Conservation (phyloP, 176 grass and related monocot species). For the Eleusine coracana region DNA sequence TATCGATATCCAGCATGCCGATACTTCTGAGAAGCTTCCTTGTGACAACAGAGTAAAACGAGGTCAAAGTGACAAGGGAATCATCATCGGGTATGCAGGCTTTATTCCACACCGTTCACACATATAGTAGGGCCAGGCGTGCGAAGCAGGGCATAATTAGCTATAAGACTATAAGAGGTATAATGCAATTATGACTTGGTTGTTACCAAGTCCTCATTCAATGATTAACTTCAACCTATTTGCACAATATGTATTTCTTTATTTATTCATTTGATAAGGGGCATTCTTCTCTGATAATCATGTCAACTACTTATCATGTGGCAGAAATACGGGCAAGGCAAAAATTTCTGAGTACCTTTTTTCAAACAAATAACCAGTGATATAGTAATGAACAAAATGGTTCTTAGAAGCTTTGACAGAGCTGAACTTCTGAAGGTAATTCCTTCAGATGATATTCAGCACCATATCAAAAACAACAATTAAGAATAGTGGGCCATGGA, state of each 20-base stretch:
- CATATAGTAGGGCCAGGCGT: slow-evolving; percentile 31
- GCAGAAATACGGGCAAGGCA: neutral
- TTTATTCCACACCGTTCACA: slow-evolving; percentile 34
- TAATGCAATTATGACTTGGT: slow-evolving; percentile 10
- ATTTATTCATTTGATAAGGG: slow-evolving; percentile 9
- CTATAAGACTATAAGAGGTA: neutral
- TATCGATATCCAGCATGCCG: slow-evolving; percentile 3
- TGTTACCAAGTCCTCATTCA: slow-evolving; percentile 14
- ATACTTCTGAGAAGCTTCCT: slow-evolving; percentile 27
- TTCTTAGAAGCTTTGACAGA: slow-evolving; percentile 1
- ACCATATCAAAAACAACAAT: slow-evolving; percentile 20
- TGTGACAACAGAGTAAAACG: slow-evolving; percentile 22
- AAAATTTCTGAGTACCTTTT: neutral
- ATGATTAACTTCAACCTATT: slow-evolving; percentile 29
- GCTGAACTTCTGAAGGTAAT: neutral
- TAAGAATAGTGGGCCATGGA: neutral
- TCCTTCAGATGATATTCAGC: slow-evolving; percentile 20
- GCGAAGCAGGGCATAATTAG: slow-evolving; percentile 15
- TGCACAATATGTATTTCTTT: neutral
- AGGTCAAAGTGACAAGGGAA: slow-evolving; percentile 33
- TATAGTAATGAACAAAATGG: slow-evolving; percentile 1
- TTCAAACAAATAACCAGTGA: neutral
- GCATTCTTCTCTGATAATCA: slow-evolving; percentile 2
- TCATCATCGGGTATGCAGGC: slow-evolving; percentile 22
- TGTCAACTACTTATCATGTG: slow-evolving; percentile 21